Evolutionary conservation across 108 stramenopile species (phyloP), one percentile per base, ranked within the genome.

Genomic region (Ochromonas danica): DNA sequence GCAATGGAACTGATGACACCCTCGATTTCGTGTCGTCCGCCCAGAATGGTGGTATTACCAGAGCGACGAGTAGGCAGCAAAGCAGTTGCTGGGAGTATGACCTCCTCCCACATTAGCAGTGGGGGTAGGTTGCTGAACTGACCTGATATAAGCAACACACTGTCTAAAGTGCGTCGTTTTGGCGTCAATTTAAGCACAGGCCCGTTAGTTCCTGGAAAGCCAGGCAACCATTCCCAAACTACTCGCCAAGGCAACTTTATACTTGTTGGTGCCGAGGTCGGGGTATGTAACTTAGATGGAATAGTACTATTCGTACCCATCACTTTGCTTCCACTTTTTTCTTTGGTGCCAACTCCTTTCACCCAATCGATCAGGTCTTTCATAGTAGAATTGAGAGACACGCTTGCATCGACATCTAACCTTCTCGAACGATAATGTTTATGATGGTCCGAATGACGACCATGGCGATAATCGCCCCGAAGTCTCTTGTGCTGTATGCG

Each of bases 181-280:
- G 93, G 92, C 3, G 93, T 81, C 10, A 96, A 89, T 0, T 91
- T 90, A 81, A 93, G 93, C 22, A 95, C 88, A 0, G 94, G 93
- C 78, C 94, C 93, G 71, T 92, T 87, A 71, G 90, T 89, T 0
- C 96, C 96, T 14, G 91, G 78, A 75, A 95, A 97, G 0, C 94
- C 96, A 28, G 96, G 94, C 22, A 97, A 81, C 96, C 96, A 97
- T 36, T 92, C 91, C 96, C 96, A 97, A 42, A 86, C 77, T 92
- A 95, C 61, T 91, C 90, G 43, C 91, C 62, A 83, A 83, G 25
- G 71, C 57, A 35, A 17, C 22, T 27, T 14, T n/a, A n/a, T n/a
- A n/a, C 22, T 57, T 6, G n/a, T 31, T 31, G 42, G 36, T 61
- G 31, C 31, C 2, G 3, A 25, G 2, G 25, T 17, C 28, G 39